Evolutionary conservation across 129 eudicot genomes (phyloP).

Genomic region (Helichrysum umbraculigerum): DNA sequence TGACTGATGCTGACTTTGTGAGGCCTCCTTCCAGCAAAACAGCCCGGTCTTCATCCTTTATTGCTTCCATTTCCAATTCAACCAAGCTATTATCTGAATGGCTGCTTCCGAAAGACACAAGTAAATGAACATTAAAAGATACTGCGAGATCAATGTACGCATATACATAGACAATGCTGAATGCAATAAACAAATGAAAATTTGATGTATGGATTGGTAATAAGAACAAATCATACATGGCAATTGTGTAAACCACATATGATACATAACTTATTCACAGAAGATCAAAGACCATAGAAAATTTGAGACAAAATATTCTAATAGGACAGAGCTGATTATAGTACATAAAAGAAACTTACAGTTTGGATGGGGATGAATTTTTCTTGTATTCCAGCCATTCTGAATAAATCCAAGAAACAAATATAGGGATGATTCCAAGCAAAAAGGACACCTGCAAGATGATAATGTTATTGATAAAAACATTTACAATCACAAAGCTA

Average conservation of each 20-base stretch:
- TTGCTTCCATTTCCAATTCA: conserved; percentile 58
- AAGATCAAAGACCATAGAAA: neutral
- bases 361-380: conserved; percentile 67
- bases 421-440: conserved; percentile 83
- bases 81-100: conserved; percentile 83
- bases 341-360: conserved; percentile 50
- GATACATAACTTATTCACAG: neutral
- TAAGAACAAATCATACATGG: neutral
- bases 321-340: neutral
- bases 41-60: conserved; percentile 82
- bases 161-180: conserved; percentile 11
- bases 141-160: neutral
- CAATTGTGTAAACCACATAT: neutral
- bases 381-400: conserved; percentile 87
- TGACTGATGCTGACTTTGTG: conserved; percentile 66
- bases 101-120: conserved; percentile 43
- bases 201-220: neutral
- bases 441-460: conserved; percentile 80
- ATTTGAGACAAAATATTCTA: neutral
- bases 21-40: conserved; percentile 91
- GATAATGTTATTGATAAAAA: conserved; percentile 1
- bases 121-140: conserved; percentile 21
- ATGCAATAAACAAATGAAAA: neutral
- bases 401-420: conserved; percentile 86
- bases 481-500: conserved; percentile 3